These are phyloP conservation scores for Pseudogymnoascus pannorum DNA, from an alignment of 2,329 filamentous ascomycete species.

Conservation along the genomic window DNA sequence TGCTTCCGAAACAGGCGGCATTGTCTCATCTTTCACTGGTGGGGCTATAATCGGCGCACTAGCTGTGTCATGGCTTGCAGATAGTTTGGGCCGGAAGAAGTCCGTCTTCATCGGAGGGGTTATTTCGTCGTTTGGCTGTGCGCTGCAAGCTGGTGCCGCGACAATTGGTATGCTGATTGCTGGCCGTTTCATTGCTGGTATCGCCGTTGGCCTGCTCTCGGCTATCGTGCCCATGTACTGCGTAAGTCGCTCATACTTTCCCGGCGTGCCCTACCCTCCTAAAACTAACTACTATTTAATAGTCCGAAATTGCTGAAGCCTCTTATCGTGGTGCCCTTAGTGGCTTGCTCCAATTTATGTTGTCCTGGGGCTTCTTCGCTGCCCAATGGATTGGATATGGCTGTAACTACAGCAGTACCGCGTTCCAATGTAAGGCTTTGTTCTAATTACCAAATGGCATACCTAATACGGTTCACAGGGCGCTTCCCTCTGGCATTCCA, in stretches of 20 bases:
- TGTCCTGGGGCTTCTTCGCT: slow-evolving; percentile 24
- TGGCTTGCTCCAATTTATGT: slow-evolving; percentile 23
- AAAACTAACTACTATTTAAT: slow-evolving; percentile 47
- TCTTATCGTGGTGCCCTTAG: slow-evolving; percentile 20
- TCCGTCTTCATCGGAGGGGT: slow-evolving; percentile 25
- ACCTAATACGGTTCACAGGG: slow-evolving; percentile 37
- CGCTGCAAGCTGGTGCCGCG: slow-evolving; percentile 27
- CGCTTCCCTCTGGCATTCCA: slow-evolving; percentile 51
- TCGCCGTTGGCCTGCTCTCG: slow-evolving; percentile 40
- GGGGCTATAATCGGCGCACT: slow-evolving; percentile 31
- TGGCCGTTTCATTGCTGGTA: slow-evolving; percentile 40
- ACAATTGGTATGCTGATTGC: slow-evolving; percentile 37
- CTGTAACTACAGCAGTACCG: slow-evolving; percentile 8
- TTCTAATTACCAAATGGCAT: slow-evolving; percentile 23
- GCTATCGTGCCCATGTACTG: slow-evolving; percentile 40
- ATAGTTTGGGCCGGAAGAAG: slow-evolving; percentile 26
- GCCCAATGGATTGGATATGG: slow-evolving; percentile 24
- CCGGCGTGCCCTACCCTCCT: slow-evolving; percentile 50
- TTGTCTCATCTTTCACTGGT: slow-evolving; percentile 35
- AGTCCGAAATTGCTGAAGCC: slow-evolving; percentile 19
- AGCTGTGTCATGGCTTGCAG: slow-evolving; percentile 28
- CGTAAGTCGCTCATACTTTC: slow-evolving; percentile 20
- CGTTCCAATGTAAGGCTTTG: neutral
- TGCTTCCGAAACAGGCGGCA: slow-evolving; percentile 27
- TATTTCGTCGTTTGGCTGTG: slow-evolving; percentile 24